Percentiles rank a stretch among this genome's conserved stretches.
These are phyloP conservation scores for Leishmania turanica DNA, from an alignment of 208 protist species.

Conservation along the genomic window DNA sequence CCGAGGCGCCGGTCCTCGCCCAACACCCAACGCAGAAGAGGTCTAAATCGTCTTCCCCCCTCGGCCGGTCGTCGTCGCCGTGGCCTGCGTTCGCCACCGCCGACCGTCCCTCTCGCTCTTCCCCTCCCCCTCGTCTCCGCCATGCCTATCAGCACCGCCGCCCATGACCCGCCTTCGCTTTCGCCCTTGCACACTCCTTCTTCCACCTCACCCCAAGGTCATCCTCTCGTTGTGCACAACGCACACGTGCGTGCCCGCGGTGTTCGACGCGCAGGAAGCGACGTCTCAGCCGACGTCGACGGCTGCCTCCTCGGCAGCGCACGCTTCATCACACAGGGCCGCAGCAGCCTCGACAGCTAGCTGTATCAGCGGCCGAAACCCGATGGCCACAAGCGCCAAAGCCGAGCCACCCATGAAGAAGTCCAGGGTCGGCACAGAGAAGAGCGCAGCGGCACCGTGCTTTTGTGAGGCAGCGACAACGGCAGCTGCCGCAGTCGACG, in stretches of 20 bases:
- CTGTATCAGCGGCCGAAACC: neutral
- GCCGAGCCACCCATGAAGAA: slow-evolving; percentile 15
- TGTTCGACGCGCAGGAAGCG: slow-evolving; percentile 1
- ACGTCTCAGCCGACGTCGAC: neutral
- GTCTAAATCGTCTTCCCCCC: neutral
- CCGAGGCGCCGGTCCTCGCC: neutral
- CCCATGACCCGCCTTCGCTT: neutral
- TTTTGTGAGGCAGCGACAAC: neutral
- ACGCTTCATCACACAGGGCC: slow-evolving; percentile 4
- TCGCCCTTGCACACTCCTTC: neutral
- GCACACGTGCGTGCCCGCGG: neutral
- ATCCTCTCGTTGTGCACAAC: neutral
- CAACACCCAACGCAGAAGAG: neutral
- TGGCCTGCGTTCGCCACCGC: neutral
- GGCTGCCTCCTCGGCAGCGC: neutral
- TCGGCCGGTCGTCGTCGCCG: neutral
- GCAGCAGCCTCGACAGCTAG: neutral
- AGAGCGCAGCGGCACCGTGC: neutral
- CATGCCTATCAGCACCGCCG: neutral
- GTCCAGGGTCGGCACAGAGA: neutral
- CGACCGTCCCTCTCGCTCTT: neutral
- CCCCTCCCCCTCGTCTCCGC: neutral
- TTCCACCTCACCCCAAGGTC: neutral
- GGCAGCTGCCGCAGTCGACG: neutral
- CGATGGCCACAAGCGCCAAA: neutral